Conservation (phyloP, 495 filamentous ascomycete genomes). For the Penicillium soppii region DNA sequence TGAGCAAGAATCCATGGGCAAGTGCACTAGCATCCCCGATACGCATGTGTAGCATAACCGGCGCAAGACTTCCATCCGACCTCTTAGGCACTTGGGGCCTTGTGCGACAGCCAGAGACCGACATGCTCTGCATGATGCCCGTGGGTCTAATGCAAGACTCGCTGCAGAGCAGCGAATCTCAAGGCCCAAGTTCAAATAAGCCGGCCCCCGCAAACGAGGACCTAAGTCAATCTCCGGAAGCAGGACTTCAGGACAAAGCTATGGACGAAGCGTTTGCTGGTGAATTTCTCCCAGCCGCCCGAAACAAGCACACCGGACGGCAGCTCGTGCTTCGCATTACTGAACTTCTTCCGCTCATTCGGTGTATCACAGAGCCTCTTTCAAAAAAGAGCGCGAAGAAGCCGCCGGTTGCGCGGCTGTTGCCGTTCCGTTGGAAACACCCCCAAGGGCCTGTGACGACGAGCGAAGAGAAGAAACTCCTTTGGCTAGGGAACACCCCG, state of each 20-base stretch:
- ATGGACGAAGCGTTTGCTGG: not conserved
- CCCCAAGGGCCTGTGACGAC: constrained; percentile 29
- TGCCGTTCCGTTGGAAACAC: constrained; percentile 40
- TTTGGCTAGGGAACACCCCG: constrained; percentile 73
- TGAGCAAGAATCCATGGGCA: constrained; percentile 46
- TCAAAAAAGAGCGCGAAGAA: constrained; percentile 10
- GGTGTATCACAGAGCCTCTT: constrained; percentile 12
- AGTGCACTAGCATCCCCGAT: constrained; percentile 62
- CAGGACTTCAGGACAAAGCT: not conserved
- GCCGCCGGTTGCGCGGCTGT: constrained; percentile 17
- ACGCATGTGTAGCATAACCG: constrained; percentile 61
- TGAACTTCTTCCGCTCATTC: constrained; percentile 27
- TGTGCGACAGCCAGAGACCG: constrained; percentile 54
- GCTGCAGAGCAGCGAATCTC: not conserved
- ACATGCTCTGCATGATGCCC: constrained; percentile 60
- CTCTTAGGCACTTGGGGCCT: constrained; percentile 65
- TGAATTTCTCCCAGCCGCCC: not conserved
- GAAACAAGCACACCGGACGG: constrained; percentile 4
- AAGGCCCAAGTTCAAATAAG: not conserved
- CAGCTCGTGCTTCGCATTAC: constrained; percentile 30
- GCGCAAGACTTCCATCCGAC: constrained; percentile 53
- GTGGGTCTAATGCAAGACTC: constrained; percentile 40
- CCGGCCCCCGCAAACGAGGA: not conserved
- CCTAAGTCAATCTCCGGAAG: too few species aligned
- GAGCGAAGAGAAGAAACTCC: constrained; percentile 27